Evolutionary conservation across 768 basidiomycete species (phyloP).

Genomic region (Leccinum barrowsii): DNA sequence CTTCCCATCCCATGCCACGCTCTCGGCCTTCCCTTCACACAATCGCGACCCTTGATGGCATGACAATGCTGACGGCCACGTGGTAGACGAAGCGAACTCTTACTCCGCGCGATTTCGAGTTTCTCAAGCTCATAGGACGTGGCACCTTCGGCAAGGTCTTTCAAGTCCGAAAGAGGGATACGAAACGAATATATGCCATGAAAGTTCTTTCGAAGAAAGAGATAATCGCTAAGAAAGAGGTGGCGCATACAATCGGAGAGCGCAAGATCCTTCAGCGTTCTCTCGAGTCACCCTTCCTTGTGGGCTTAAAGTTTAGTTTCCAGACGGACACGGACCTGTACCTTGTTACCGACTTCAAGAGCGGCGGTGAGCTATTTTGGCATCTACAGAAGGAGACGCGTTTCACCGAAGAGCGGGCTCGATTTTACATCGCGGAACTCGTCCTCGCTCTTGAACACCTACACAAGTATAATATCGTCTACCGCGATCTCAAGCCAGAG

Average conservation of each 20-base stretch:
- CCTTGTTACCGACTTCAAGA: conserved; percentile 98
- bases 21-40: conserved; percentile 23
- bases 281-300: conserved; percentile 92
- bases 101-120: conserved; percentile 95
- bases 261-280: conserved; percentile 96
- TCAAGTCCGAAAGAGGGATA: conserved; percentile 97
- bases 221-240: conserved; percentile 98
- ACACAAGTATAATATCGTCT: conserved; percentile 96
- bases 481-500: conserved; percentile 96
- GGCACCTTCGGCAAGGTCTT: conserved; percentile 99
- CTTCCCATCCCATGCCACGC: conserved; percentile 25
- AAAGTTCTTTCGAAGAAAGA: conserved; percentile 99
- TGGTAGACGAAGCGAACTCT: conserved; percentile 77
- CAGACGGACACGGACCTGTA: conserved; percentile 95
- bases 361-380: conserved; percentile 98
- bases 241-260: conserved; percentile 98
- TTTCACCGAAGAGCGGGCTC: conserved; percentile 88
- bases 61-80: conserved; percentile 19
- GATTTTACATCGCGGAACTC: conserved; percentile 96
- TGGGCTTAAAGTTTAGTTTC: conserved; percentile 97
- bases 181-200: conserved; percentile 99
- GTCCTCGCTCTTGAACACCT: conserved; percentile 93
- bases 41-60: conserved; percentile 19
- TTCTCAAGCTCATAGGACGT: conserved; percentile 96
- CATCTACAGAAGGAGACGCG: conserved; percentile 94